phyloP scores from a whole-genome alignment of 1,284 basidiomycete genomes.

The Tremellales sp. region DNA sequence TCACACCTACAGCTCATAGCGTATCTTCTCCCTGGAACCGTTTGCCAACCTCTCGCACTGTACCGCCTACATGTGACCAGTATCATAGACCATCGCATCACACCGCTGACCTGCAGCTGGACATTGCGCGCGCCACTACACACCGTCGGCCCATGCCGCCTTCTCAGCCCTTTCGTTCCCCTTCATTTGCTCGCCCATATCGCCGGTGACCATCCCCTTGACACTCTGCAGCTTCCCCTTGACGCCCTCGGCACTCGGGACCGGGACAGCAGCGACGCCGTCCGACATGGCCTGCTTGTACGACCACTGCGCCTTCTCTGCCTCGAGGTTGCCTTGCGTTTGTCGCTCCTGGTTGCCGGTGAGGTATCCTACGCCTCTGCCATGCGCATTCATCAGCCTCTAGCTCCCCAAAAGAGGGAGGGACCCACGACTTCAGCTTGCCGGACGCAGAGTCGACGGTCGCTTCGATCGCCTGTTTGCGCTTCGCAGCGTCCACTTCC shows the following conservation, averaged over 20 bases:
- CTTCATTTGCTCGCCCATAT: slow-evolving; percentile 42
- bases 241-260: slow-evolving; percentile 31
- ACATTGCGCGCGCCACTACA: no score
- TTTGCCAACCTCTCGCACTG: no score
- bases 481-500: slow-evolving; percentile 42
- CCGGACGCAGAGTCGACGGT: slow-evolving; percentile 33
- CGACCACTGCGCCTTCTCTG: slow-evolving; percentile 43
- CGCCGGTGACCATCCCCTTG: slow-evolving; percentile 41
- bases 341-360: slow-evolving; percentile 43
- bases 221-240: slow-evolving; percentile 44
- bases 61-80: no score
- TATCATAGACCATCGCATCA: no score
- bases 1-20: no score
- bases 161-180: slow-evolving; percentile 42
- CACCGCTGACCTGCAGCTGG: no score
- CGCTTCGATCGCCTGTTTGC: slow-evolving; percentile 34
- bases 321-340: slow-evolving; percentile 42
- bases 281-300: slow-evolving; percentile 34
- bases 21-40: no score
- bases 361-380: slow-evolving; percentile 41
- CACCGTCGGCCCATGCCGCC: slow-evolving; percentile 43
- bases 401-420: not conserved
- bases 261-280: slow-evolving; percentile 13
- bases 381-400: not conserved
- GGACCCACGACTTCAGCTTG: slow-evolving; percentile 44